These are phyloP conservation scores for Lotmaria passim DNA, from an alignment of 208 protist species.

Conservation along the genomic window DNA sequence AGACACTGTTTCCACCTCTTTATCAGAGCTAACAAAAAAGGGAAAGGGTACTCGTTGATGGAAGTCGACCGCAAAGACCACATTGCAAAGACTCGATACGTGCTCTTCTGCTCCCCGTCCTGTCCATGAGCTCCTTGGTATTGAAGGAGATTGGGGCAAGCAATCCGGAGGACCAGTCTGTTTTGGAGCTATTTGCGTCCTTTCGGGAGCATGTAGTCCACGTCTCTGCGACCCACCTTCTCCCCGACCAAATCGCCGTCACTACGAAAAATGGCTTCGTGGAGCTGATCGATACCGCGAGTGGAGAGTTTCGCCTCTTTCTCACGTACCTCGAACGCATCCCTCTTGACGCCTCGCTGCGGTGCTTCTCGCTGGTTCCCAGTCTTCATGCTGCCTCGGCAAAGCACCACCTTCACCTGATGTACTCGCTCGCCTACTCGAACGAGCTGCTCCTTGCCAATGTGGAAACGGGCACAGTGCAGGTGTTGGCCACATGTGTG, in stretches of 20 bases:
- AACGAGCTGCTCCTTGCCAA: conserved; percentile 86
- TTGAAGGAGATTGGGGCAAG: conserved; percentile 62
- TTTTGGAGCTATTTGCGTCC: conserved; percentile 71
- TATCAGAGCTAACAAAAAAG: not conserved
- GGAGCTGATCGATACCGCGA: conserved; percentile 68
- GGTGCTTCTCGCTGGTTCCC: conserved; percentile 82
- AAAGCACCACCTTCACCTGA: conserved; percentile 39
- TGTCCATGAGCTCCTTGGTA: conserved; percentile 52
- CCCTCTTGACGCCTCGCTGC: conserved; percentile 67
- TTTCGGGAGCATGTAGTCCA: conserved; percentile 66
- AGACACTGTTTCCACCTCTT: too few relatives aligned
- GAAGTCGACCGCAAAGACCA: too few relatives aligned
- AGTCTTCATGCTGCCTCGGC: conserved; percentile 30
- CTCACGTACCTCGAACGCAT: conserved; percentile 68
- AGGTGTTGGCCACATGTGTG: conserved; percentile 50
- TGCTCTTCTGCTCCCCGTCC: not conserved
- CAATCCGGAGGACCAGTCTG: conserved; percentile 42
- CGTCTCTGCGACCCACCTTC: conserved; percentile 50
- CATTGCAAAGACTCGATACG: not conserved
- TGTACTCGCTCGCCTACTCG: conserved; percentile 82
- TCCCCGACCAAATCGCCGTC: conserved; percentile 66
- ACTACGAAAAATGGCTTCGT: conserved; percentile 83
- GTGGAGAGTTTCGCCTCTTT: conserved; percentile 80
- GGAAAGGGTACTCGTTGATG: too few relatives aligned
- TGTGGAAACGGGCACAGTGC: conserved; percentile 52